Percentiles rank a stretch among this genome's conserved stretches.
phyloP scores from a whole-genome alignment of 441 rosid species.

The Hura crepitans region DNA sequence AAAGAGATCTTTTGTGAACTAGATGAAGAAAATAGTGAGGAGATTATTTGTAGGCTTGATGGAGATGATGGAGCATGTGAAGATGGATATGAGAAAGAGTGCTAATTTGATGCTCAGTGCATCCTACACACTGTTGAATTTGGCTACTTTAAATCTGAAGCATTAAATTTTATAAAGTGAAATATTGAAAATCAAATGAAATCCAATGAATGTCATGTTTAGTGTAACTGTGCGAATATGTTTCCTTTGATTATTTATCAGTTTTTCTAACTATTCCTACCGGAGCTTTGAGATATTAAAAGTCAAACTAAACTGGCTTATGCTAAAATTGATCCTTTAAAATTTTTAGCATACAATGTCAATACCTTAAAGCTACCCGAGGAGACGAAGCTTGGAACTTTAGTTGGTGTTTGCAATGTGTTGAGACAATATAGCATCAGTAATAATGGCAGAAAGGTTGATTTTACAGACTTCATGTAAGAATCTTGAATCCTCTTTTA shows the following conservation, averaged over 20 bases:
- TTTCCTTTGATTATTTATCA: neutral
- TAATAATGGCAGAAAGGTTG: slow-evolving; percentile 37
- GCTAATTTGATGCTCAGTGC: too few species aligned
- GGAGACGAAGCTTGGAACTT: slow-evolving; percentile 33
- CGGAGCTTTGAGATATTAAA: neutral
- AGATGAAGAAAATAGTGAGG: too few species aligned
- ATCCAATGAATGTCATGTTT: neutral
- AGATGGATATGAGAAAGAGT: too few species aligned
- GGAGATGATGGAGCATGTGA: too few species aligned
- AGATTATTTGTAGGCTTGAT: too few species aligned
- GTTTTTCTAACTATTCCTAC: neutral
- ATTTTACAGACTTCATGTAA: slow-evolving; percentile 80
- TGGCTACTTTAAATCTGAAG: too few species aligned
- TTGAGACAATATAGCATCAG: slow-evolving; percentile 47
- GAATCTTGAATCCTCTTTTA: slow-evolving; percentile 31
- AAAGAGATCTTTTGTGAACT: too few species aligned
- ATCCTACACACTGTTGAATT: too few species aligned
- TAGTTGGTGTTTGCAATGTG: slow-evolving; percentile 23
- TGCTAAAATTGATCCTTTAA: neutral
- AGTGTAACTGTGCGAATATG: neutral
- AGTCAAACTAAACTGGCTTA: neutral
- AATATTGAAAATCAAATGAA: too few species aligned
- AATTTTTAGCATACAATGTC: slow-evolving; percentile 38
- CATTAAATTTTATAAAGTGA: too few species aligned
- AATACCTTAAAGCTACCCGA: slow-evolving; percentile 33